Base-by-base conservation (phyloP, 768 basidiomycete genomes). In the Boletales sp. region DNA sequence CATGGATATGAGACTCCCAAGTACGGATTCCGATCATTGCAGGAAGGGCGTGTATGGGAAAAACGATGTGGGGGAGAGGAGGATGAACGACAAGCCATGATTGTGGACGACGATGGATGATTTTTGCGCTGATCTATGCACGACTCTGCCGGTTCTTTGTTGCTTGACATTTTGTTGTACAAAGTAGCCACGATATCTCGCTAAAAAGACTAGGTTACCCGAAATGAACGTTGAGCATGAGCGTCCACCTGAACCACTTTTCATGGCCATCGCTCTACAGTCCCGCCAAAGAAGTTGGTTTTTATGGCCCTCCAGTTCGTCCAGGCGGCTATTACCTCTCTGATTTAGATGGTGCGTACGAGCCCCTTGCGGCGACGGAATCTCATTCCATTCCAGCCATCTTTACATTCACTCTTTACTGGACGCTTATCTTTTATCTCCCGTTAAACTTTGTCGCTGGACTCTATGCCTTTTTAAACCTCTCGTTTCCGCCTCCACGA, bases 331-430 rank as follows among this genome's bases (percentile, higher is more conserved):
- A 55, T 35, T 76, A 77, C 53, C 57, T 76, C 18, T 53, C 66
- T 21, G 39, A 69, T n/a, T 43, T 65, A 3, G 58, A 61, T 19
- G 71, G 75, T 72, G 32, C 14, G 45, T 45, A 21, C 19, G 21
- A 5, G 21, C 31, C 4, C 24, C 11, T 27, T 10, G 21, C 21
- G 4, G 21, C 21, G 21, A 21, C 21, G 21, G 21, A 21, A 21
- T 21, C 18, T 7, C 8, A 42, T 15, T 35, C 2, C 47, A 10
- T 12, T 11, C 21, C 27, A 77, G 75, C 74, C 39, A 54, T 78
- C 40, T 77, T 75, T 57, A 64, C 55, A 12, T 77, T 77, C 62
- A 77, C 74, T 10, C 65, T 78, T 11, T 77, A 75, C 55, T 77
- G 75, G 75, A 74, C 73, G 1, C 48, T 77, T n/a, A 62, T 77